Conservation (phyloP, 2,329 filamentous ascomycete genomes). For the Arthroderma uncinatum region DNA sequence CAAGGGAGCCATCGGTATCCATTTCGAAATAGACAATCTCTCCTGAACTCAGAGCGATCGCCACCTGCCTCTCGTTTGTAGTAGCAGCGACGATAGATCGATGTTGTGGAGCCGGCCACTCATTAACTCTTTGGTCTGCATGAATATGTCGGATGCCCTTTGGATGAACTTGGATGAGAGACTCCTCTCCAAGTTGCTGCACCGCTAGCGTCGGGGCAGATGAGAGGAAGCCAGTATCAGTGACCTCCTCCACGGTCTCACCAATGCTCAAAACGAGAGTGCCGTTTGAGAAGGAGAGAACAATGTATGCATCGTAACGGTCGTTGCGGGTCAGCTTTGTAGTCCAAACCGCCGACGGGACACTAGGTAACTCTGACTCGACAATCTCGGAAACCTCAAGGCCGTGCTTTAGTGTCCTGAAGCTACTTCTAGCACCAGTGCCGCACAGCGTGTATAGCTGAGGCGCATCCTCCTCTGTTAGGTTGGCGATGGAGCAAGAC, state of each 20-base stretch:
- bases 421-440: slow-evolving; percentile 75
- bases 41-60: slow-evolving; percentile 84
- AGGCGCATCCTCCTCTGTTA: slow-evolving; percentile 84
- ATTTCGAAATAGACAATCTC: slow-evolving; percentile 98
- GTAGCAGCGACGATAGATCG: slow-evolving; percentile 89
- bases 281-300: slow-evolving; percentile 82
- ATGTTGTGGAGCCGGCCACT: slow-evolving; percentile 89
- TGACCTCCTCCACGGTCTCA: slow-evolving; percentile 92
- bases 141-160: slow-evolving; percentile 88
- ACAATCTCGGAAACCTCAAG: slow-evolving; percentile 90
- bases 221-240: slow-evolving; percentile 82
- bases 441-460: slow-evolving; percentile 93
- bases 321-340: slow-evolving; percentile 74
- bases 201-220: slow-evolving; percentile 83
- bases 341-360: slow-evolving; percentile 90
- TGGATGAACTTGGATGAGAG: slow-evolving; percentile 89
- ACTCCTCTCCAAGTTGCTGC: slow-evolving; percentile 86
- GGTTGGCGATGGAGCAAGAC: slow-evolving; percentile 82
- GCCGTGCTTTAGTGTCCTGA: slow-evolving; percentile 85
- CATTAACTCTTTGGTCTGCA: slow-evolving; percentile 64
- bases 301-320: slow-evolving; percentile 84
- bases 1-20: slow-evolving; percentile 78
- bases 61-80: slow-evolving; percentile 86
- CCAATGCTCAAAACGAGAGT: slow-evolving; percentile 91
- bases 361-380: slow-evolving; percentile 79